Percentiles rank a stretch among this genome's conserved stretches.
phyloP scores from a whole-genome alignment of 2,329 filamentous ascomycete genomes.

The Thermothelomyces thermophilus region DNA sequence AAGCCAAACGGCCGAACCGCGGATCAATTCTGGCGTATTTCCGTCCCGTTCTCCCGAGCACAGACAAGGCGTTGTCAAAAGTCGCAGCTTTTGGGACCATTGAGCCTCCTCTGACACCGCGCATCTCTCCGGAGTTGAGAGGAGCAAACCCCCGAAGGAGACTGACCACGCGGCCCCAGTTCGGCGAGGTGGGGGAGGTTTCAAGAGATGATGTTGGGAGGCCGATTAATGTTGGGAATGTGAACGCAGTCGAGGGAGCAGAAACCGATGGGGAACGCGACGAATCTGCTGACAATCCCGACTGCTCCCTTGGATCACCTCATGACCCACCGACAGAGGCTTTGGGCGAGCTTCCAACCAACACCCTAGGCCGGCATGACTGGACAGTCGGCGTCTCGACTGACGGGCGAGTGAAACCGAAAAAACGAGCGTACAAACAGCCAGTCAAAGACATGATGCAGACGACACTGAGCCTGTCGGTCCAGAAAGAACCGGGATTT shows the following conservation, averaged over 20 bases:
- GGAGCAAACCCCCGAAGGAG: constrained; percentile 28
- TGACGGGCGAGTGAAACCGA: no score
- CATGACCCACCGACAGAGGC: no score
- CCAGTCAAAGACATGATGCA: no score
- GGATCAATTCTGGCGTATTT: constrained; percentile 27
- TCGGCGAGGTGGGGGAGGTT: constrained; percentile 8
- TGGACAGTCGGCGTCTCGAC: no score
- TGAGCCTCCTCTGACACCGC: constrained; percentile 26
- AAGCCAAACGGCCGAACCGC: constrained; percentile 10
- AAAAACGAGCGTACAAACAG: no score
- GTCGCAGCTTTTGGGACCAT: constrained; percentile 22
- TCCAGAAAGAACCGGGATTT: neutral
- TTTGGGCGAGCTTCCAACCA: no score
- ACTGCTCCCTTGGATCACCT: neutral
- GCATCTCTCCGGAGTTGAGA: constrained; percentile 26
- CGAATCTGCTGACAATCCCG: neutral
- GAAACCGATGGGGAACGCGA: no score
- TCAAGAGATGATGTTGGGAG: neutral
- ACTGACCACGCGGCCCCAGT: constrained; percentile 28
- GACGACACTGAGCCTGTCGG: no score
- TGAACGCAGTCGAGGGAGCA: no score
- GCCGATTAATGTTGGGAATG: neutral
- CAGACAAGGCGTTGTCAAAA: constrained; percentile 22
- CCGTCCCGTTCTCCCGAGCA: constrained; percentile 16
- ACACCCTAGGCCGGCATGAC: no score